Percentiles rank a stretch among this genome's conserved stretches.
These are phyloP conservation scores for Elsinoe necatrix DNA, from an alignment of 2,329 filamentous ascomycete species.

Conservation along the genomic window DNA sequence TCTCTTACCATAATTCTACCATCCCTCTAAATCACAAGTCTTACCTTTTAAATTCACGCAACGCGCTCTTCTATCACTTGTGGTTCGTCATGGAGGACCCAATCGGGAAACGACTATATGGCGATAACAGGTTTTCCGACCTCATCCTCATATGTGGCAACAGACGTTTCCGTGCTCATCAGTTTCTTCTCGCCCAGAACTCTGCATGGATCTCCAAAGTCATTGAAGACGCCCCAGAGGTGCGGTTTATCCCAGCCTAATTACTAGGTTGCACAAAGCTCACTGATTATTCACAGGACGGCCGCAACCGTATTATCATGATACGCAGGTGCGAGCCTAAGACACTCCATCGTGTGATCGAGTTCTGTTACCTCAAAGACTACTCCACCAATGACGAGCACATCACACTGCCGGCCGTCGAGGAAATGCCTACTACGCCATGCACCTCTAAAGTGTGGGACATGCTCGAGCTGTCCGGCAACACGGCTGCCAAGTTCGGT, in stretches of 20 bases:
- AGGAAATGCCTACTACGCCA: neutral
- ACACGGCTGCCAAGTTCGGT: neutral
- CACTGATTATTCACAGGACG: neutral
- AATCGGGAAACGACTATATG: neutral
- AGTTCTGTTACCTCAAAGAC: slow-evolving; percentile 12
- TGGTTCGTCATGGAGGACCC: neutral
- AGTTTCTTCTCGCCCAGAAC: neutral
- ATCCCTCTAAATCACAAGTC: no score
- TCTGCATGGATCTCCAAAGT: neutral
- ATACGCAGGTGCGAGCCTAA: neutral
- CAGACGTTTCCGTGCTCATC: slow-evolving; percentile 1
- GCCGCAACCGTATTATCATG: neutral
- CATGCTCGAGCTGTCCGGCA: neutral
- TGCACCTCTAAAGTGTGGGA: neutral
- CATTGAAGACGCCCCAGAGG: neutral
- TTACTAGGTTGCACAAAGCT: neutral
- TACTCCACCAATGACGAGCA: slow-evolving; percentile 5
- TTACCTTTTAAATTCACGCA: no score
- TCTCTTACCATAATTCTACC: no score
- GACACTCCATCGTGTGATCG: slow-evolving; percentile 12
- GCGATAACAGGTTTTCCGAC: slow-evolving; percentile 1
- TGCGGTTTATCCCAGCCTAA: neutral
- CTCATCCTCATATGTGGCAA: neutral
- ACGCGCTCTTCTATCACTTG: no score
- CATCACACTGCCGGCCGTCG: neutral